Evolutionary conservation across 2,329 filamentous ascomycete genomes (phyloP), one percentile per base, ranked within the genome.

Genomic region (Bipolaris sorokiniana): DNA sequence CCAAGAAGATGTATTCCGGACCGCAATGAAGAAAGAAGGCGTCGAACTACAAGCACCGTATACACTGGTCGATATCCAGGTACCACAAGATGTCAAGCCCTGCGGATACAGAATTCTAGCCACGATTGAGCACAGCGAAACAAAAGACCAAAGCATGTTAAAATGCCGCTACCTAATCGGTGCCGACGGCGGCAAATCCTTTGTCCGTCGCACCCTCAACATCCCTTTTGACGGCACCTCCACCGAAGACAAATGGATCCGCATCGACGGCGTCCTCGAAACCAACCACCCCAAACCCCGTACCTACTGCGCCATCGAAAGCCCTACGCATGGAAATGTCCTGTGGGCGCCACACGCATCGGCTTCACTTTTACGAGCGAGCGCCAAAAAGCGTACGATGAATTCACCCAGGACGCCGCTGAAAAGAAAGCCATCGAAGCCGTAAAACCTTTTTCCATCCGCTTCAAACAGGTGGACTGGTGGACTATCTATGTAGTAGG

Each of bases 341-440:
- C 73, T 86, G 0, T 86, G 82, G 83, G 82, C 3, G 80, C 78
- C 0, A 84, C 82, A 0, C 77, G 83, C 5, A 83, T 86, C 38
- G 84, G 83, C 3, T 86, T 80, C 58, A 81, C 81, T 0, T 80
- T 83, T 61, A 83, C 77, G 2, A 73, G 78, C 0, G 78, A 79
- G 46, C 66, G 77, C 7, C 67, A 72, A 53, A 74, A 72, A 48
- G 63, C 72, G 11, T 79, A 78, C 56, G 52, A 67, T 6, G 66
- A 69, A 10, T 72, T 79, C 45, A 66, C 75, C 37, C 66, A 76
- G 45, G 75, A 72, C 15, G 74, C 75, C 9, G 77, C 76, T 5
- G 66, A 77, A 9, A 64, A 71, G 18, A 77, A 80, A 57, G 77
- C 78, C 4, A 74, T 77, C 31, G 69, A 72, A 3, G 72, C 76